Conservation (phyloP, 306 rosid genomes). For the Mimosa bimucronata region DNA sequence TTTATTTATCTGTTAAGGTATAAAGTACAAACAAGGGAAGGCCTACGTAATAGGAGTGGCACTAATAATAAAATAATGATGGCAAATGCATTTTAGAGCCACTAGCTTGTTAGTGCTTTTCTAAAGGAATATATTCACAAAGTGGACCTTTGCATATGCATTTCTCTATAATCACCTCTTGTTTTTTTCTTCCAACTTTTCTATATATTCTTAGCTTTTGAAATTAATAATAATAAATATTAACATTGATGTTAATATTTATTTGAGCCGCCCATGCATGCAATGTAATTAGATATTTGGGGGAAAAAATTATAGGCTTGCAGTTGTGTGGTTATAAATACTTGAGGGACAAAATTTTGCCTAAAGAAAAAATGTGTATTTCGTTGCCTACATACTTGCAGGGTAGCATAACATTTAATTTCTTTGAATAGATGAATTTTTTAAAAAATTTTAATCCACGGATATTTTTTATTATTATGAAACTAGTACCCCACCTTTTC, state of each 20-base stretch:
- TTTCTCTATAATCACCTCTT: conserved; percentile 2
- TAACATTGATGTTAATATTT: neutral
- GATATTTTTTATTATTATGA: no score
- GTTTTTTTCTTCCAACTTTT: neutral
- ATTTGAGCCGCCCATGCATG: neutral
- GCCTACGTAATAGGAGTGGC: conserved; percentile 36
- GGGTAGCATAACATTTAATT: no score
- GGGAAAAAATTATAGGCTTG: neutral
- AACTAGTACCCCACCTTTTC: no score
- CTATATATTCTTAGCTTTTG: neutral
- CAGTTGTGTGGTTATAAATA: neutral
- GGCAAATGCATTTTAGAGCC: conserved; percentile 34
- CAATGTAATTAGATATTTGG: neutral
- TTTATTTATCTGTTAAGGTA: conserved; percentile 5
- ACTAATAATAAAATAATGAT: conserved; percentile 46
- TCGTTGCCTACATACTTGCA: no score
- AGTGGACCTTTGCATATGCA: conserved; percentile 32
- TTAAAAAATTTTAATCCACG: neutral
- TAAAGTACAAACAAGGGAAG: neutral
- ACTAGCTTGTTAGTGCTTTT: conserved; percentile 47
- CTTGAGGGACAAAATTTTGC: neutral
- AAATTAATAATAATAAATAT: neutral
- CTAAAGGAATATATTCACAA: conserved; percentile 35
- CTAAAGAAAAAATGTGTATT: no score
- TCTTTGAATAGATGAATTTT: neutral